These are phyloP conservation scores for Alternaria burnsii DNA, from an alignment of 2,329 filamentous ascomycete genomes.

Conservation along the genomic window DNA sequence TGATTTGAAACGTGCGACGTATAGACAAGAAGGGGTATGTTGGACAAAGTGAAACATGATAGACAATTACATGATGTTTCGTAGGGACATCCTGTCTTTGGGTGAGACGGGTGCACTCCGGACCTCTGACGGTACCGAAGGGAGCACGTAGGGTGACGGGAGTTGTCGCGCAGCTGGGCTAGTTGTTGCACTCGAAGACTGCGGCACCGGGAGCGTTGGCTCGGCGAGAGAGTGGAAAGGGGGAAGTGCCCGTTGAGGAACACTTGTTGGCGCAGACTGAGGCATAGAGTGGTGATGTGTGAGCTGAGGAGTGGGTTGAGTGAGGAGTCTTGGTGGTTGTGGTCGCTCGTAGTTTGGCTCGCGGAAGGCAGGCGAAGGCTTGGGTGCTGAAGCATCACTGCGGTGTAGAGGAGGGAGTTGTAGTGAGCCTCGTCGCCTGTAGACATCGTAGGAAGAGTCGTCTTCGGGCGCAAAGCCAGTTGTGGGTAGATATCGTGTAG, in stretches of 20 bases:
- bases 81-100: slow-evolving; percentile 45
- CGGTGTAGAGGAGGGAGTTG: slow-evolving; percentile 47
- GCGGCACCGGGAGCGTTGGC: slow-evolving; percentile 38
- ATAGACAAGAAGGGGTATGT: slow-evolving; percentile 35
- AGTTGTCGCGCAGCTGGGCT: slow-evolving; percentile 46
- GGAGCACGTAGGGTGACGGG: slow-evolving; percentile 40
- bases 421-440: slow-evolving; percentile 42
- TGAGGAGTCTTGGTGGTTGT: slow-evolving; percentile 43
- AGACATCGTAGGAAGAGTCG: slow-evolving; percentile 38
- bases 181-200: slow-evolving; percentile 26
- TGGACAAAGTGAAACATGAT: slow-evolving; percentile 32
- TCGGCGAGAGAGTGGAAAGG: slow-evolving; percentile 45
- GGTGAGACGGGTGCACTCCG: slow-evolving; percentile 47
- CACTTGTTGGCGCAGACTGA: slow-evolving; percentile 33
- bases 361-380: slow-evolving; percentile 26
- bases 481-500: slow-evolving; percentile 48
- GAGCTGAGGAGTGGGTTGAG: slow-evolving; percentile 41
- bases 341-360: slow-evolving; percentile 40
- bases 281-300: slow-evolving; percentile 46
- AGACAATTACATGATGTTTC: slow-evolving; percentile 44
- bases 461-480: slow-evolving; percentile 51
- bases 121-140: slow-evolving; percentile 29
- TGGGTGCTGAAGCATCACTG: slow-evolving; percentile 21
- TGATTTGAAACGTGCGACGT: slow-evolving; percentile 20
- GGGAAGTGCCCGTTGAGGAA: slow-evolving; percentile 42